A percentile compares a stretch with the other conserved stretches of the same genome.
These are phyloP conservation scores for Trametes pubescens DNA, from an alignment of 1,284 basidiomycete genomes.

Conservation along the genomic window DNA sequence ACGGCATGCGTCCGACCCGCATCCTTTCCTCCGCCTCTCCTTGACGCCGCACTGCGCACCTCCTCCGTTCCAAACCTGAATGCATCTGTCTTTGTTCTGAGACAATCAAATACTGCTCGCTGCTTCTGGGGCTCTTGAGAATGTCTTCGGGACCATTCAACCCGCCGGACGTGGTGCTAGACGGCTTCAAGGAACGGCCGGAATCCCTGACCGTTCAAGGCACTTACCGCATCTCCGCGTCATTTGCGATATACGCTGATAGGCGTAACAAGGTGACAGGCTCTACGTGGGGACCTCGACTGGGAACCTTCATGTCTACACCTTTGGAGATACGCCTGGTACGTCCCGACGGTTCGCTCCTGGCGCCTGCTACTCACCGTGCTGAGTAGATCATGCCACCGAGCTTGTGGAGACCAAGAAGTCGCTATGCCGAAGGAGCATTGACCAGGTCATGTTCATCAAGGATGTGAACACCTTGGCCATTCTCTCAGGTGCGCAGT, in stretches of 20 bases:
- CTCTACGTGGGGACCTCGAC: conserved; percentile 80
- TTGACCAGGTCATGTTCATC: conserved; percentile 89
- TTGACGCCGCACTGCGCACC: neutral
- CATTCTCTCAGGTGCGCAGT: conserved; percentile 78
- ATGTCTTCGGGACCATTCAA: conserved; percentile 55
- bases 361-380: conserved; percentile 32
- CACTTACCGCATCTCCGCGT: conserved; percentile 28
- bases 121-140: neutral
- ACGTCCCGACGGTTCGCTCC: conserved; percentile 20
- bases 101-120: neutral
- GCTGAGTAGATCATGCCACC: conserved; percentile 46
- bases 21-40: conserved; percentile 3
- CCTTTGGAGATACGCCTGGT: conserved; percentile 53
- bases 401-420: conserved; percentile 74
- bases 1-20: neutral
- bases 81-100: neutral
- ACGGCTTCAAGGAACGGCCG: conserved; percentile 56
- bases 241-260: conserved; percentile 18
- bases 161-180: conserved; percentile 47
- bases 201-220: conserved; percentile 64
- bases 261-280: conserved; percentile 64
- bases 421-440: conserved; percentile 59
- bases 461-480: conserved; percentile 85
- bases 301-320: conserved; percentile 76
- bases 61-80: neutral